These are phyloP conservation scores for Candida neerlandica DNA, from an alignment of 1,139 yeast genomes.

Conservation along the genomic window DNA sequence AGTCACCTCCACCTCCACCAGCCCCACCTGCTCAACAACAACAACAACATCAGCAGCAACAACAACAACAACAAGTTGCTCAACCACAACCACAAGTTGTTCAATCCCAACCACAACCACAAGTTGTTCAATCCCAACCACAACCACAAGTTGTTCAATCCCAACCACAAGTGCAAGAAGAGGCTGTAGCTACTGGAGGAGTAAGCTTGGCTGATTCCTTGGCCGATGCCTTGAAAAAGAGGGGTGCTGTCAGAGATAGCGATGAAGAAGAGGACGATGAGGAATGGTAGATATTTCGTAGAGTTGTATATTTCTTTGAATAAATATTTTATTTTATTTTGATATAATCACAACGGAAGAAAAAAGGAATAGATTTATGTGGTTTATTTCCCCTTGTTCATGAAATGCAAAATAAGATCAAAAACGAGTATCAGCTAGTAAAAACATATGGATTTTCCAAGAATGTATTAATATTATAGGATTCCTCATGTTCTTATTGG, in stretches of 20 bases:
- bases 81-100: conserved; percentile 16
- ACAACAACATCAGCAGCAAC: conserved; percentile 11
- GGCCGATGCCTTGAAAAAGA: conserved; percentile 85
- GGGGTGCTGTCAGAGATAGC: conserved; percentile 73
- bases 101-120: no score
- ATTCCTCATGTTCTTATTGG: no score
- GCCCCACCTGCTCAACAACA: conserved; percentile 26
- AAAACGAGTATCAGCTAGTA: no score
- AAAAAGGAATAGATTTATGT: no score
- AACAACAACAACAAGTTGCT: conserved; percentile 8
- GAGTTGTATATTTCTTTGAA: no score
- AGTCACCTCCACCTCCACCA: conserved; percentile 39
- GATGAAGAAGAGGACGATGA: conserved; percentile 74
- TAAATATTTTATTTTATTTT: no score
- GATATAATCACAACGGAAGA: no score
- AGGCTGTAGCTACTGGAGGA: conserved; percentile 14
- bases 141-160: conserved; percentile 14
- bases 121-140: no score
- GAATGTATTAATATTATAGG: no score
- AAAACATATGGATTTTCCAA: no score
- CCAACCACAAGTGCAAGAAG: conserved; percentile 15
- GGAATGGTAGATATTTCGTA: conserved; percentile 33
- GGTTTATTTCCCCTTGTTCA: no score
- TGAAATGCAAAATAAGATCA: no score
- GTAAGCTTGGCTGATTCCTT: conserved; percentile 71